phyloP scores from a whole-genome alignment of 2,329 filamentous ascomycete genomes.

The Rutstroemia sp. region DNA sequence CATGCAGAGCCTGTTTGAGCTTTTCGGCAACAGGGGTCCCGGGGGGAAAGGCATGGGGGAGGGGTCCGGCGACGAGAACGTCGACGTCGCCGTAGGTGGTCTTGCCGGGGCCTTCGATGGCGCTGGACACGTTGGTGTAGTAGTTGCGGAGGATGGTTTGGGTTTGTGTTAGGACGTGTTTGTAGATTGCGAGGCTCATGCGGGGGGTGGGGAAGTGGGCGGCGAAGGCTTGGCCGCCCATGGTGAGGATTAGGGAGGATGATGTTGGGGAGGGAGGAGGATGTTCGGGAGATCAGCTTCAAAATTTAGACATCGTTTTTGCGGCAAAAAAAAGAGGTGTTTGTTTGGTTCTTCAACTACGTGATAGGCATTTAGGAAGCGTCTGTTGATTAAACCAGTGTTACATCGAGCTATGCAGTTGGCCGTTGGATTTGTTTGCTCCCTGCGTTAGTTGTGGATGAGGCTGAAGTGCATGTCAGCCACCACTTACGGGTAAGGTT shows the following conservation, averaged over 20 bases:
- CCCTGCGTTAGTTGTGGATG: no score
- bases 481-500: no score
- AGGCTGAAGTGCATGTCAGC: no score
- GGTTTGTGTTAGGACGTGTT: conserved; percentile 39
- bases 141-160: conserved; percentile 40
- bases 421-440: no score
- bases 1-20: conserved; percentile 38
- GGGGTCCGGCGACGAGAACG: conserved; percentile 46
- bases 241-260: conserved; percentile 28
- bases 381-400: no score
- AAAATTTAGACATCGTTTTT: no score
- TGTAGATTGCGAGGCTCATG: conserved; percentile 54
- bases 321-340: no score
- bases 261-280: no score
- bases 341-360: no score
- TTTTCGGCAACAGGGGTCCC: conserved; percentile 16
- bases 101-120: conserved; percentile 65
- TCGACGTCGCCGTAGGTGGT: conserved; percentile 65
- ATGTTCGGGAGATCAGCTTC: no score
- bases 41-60: conserved; percentile 6
- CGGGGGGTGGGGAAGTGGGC: conserved; percentile 54
- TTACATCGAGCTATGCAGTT: no score
- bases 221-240: conserved; percentile 61
- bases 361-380: no score
- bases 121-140: conserved; percentile 48